Conservation (phyloP, 2,329 filamentous ascomycete species). For the Cadophora sp. region DNA sequence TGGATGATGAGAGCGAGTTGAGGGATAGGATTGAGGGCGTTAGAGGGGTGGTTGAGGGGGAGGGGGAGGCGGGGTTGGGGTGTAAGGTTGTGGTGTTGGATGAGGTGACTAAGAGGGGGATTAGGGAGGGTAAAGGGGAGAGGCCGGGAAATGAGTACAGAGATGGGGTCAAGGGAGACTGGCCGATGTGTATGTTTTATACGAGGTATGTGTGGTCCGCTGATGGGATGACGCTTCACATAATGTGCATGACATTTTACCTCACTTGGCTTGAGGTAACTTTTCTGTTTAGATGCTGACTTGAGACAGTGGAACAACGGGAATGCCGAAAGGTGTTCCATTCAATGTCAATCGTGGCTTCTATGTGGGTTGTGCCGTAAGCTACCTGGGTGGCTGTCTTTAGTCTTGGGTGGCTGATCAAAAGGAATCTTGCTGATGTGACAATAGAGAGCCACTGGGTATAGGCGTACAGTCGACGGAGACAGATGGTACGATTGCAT, state of each 20-base stretch:
- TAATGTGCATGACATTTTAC: too few relatives aligned
- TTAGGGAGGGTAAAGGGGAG: constrained; percentile 54
- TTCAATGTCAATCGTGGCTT: constrained; percentile 58
- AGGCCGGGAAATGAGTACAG: constrained; percentile 63
- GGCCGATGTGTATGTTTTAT: constrained; percentile 71
- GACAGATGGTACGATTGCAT: constrained; percentile 80
- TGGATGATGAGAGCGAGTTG: constrained; percentile 62
- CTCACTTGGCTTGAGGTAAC: too few relatives aligned
- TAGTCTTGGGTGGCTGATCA: background rate
- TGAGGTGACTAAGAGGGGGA: constrained; percentile 52
- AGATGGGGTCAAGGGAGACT: constrained; percentile 55
- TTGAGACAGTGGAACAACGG: constrained; percentile 69
- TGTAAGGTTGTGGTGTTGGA: constrained; percentile 64
- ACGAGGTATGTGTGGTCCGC: constrained; percentile 57
- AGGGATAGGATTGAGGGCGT: constrained; percentile 64
- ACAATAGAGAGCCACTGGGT: constrained; percentile 28
- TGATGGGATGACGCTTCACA: too few relatives aligned
- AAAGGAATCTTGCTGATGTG: background rate
- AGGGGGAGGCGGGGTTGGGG: constrained; percentile 51
- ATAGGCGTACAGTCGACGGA: constrained; percentile 40
- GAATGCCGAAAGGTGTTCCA: constrained; percentile 73
- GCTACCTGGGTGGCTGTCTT: constrained; percentile 4
- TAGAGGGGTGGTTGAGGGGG: constrained; percentile 54
- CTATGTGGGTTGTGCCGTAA: constrained; percentile 39
- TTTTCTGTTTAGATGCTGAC: constrained; percentile 3